Percentiles rank a stretch among this genome's conserved stretches.
Conservation (phyloP, 2,329 filamentous ascomycete species). For the Colletotrichum sp. region DNA sequence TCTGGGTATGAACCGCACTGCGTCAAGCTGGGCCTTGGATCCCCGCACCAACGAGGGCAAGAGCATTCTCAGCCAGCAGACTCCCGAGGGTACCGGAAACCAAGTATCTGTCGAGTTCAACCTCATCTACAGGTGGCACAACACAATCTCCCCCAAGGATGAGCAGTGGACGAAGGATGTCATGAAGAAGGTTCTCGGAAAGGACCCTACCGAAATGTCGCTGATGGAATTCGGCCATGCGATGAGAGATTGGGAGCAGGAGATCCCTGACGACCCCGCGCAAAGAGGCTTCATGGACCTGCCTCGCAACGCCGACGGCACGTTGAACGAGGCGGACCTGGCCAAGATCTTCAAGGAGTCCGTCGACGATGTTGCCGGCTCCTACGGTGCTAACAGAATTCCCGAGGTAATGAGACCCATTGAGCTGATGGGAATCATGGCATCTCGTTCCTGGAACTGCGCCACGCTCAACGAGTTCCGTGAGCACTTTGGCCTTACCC, state of each 20-base stretch:
- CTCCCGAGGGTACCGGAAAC: constrained; percentile 34
- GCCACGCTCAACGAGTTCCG: constrained; percentile 68
- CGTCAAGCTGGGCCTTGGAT: constrained; percentile 48
- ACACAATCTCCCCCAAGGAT: constrained; percentile 33
- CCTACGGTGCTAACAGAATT: constrained; percentile 59
- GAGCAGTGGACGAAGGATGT: constrained; percentile 32
- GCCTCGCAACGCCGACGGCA: constrained; percentile 54
- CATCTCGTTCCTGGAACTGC: constrained; percentile 62
- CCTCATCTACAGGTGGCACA: constrained; percentile 39
- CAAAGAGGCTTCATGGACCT: constrained; percentile 58
- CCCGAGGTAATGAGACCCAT: constrained; percentile 61
- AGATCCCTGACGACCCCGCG: constrained; percentile 52
- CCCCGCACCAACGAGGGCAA: constrained; percentile 39
- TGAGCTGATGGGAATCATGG: constrained; percentile 65
- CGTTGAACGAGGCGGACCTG: constrained; percentile 58
- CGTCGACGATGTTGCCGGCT: constrained; percentile 55
- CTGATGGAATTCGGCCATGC: not conserved
- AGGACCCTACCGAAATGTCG: not conserved
- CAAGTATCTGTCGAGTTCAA: constrained; percentile 41
- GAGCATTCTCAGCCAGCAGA: constrained; percentile 33
- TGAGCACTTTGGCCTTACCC: constrained; percentile 63
- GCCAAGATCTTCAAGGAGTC: constrained; percentile 56
- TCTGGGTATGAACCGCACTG: constrained; percentile 53
- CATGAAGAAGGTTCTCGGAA: constrained; percentile 24
- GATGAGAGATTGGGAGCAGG: constrained; percentile 37